A percentile compares a stretch with the other conserved stretches of the same genome.
Evolutionary conservation across 23 red algal genomes (phyloP).

Genomic region (Gracilaria gracilis): DNA sequence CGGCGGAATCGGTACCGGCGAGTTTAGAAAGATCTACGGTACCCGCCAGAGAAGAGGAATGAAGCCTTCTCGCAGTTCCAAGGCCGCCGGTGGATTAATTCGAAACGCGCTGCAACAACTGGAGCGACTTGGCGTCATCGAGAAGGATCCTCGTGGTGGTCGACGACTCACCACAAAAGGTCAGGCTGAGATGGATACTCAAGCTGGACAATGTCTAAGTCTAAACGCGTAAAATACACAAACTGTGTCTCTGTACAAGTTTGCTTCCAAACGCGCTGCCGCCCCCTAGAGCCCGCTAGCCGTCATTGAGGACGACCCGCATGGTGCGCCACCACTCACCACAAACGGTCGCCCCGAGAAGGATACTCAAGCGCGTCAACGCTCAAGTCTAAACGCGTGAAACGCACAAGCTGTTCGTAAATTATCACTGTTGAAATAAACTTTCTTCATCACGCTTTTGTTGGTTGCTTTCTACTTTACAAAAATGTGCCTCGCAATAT

Average conservation of each 20-base stretch:
- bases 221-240: conserved; percentile 42
- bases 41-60: conserved; percentile 82
- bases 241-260: no score
- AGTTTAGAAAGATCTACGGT: conserved; percentile 91
- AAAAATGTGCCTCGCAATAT: not conserved
- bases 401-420: not conserved
- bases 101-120: conserved; percentile 92
- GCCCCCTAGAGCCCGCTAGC: conserved; percentile 91
- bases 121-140: conserved; percentile 89
- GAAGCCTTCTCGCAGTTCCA: conserved; percentile 81
- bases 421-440: not conserved
- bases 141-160: conserved; percentile 83
- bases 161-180: conserved; percentile 94
- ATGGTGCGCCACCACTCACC: conserved; percentile 85
- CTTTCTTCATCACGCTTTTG: not conserved
- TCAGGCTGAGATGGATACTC: conserved; percentile 92
- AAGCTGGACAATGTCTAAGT: conserved; percentile 77
- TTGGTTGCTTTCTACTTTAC: not conserved
- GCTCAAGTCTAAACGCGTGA: conserved; percentile 59
- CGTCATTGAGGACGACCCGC: conserved; percentile 82
- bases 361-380: conserved; percentile 87
- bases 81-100: conserved; percentile 85
- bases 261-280: conserved; percentile 88
- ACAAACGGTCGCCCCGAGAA: conserved; percentile 92
- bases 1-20: conserved; percentile 82